phyloP scores from a whole-genome alignment of 225 moss, liverwort and hornwort species.

The Pleurozium schreberi region DNA sequence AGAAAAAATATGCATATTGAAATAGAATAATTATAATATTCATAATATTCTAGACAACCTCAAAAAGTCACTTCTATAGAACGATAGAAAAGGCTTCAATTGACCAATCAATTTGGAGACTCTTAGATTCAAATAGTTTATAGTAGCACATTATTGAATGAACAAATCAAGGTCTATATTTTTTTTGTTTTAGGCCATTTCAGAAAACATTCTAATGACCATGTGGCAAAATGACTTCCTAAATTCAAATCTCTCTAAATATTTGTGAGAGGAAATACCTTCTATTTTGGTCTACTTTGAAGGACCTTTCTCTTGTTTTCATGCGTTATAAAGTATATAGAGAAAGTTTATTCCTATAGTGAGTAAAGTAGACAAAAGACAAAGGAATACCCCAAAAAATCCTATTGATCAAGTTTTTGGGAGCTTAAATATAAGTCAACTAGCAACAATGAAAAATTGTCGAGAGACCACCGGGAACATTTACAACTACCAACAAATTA shows the following conservation, averaged over 20 bases:
- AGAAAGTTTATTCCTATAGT: not conserved
- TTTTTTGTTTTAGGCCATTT: not conserved
- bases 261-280: not conserved
- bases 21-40: too few species aligned
- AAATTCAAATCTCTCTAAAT: not conserved
- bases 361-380: not conserved
- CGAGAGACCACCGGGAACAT: fast-evolving
- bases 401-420: not conserved
- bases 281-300: not conserved
- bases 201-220: not conserved
- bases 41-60: too few species aligned
- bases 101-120: fast-evolving
- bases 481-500: not conserved
- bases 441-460: not conserved
- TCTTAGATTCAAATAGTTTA: not conserved
- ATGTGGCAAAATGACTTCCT: too few species aligned
- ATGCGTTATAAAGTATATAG: not conserved
- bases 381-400: not conserved
- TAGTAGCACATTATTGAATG: not conserved
- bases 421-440: not conserved
- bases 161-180: too few species aligned
- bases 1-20: not conserved
- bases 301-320: not conserved
- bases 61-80: too few species aligned
- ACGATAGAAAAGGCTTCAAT: not conserved